Evolutionary conservation across 176 grass and related monocot species (phyloP), one percentile per base, ranked within the genome.

Genomic region (Oryza officinalis): DNA sequence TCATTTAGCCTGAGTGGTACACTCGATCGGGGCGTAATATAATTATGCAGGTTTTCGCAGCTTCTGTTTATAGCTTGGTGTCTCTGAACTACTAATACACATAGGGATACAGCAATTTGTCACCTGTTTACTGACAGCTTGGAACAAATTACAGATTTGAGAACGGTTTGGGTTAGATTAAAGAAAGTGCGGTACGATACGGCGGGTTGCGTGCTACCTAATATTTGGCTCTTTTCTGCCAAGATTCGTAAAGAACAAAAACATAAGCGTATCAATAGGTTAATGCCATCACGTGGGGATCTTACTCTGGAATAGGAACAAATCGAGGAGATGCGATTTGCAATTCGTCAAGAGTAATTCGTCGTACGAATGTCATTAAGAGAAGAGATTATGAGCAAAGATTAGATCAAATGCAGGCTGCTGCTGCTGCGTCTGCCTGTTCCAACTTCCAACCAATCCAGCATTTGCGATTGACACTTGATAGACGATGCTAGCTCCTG

Each of bases 1-100:
- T 89, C 76, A 63, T 81, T 54, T 45, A 41, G 68, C 69, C 57
- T 18, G 4, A 25, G 69, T 33, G 80, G n/a, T 32, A 6, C 32
- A 10, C 67, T 22, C 20, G 38, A 54, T 54, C 18, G 5, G 50
- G 70, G 4, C 46, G 70, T n/a, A 65, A 75, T 83, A 57, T n/a
- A 65, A 75, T 83, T 35, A 75, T 66, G 41, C 13, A 9, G 17
- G 49, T 61, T 61, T 54, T 81, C 11, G 10, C 33, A 72, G 25
- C 27, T 74, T 65, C 17, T 49, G 1, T 11, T 47, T 82, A 41
- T 63, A 13, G 1, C 28, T 60, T 23, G 22, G 54, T 8, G 54
- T 10, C 71, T 81, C 35, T 18, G 18, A 50, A 52, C 33, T 61
- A 28, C 0, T 9, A 60, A 10, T 23, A 64, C 15, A 43, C 1